These are phyloP conservation scores for Boletus huronensis DNA, from an alignment of 768 basidiomycete genomes.

Conservation along the genomic window DNA sequence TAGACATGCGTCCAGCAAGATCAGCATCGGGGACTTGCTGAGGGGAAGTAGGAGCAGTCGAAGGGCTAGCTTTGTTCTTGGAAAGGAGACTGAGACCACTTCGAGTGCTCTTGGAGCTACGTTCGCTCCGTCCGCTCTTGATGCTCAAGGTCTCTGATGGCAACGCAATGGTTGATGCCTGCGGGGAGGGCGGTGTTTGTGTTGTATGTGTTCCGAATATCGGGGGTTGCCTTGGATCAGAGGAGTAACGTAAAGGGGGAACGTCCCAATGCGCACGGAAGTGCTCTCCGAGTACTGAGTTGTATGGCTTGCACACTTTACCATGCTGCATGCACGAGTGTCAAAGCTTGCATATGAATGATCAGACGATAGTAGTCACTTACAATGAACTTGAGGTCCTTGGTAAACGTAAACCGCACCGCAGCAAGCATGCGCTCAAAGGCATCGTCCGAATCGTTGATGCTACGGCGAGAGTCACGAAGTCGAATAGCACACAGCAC, in stretches of 20 bases:
- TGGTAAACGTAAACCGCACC: slow-evolving; percentile 83
- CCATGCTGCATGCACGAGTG: slow-evolving; percentile 55
- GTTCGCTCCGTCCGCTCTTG: slow-evolving; percentile 44
- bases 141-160: slow-evolving; percentile 51
- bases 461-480: slow-evolving; percentile 42
- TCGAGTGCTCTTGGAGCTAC: slow-evolving; percentile 57
- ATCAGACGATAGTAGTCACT: slow-evolving; percentile 27
- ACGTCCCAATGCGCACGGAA: slow-evolving; percentile 89
- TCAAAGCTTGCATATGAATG: not conserved
- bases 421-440: slow-evolving; percentile 94
- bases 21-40: slow-evolving; percentile 38
- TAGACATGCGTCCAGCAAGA: slow-evolving; percentile 55
- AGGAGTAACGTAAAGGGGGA: slow-evolving; percentile 52
- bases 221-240: slow-evolving; percentile 45
- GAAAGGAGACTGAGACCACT: slow-evolving; percentile 57
- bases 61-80: slow-evolving; percentile 38
- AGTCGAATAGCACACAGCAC: not conserved
- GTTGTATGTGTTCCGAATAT: slow-evolving; percentile 42
- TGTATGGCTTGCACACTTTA: slow-evolving; percentile 92
- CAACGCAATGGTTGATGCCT: slow-evolving; percentile 18
- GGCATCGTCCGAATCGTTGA: slow-evolving; percentile 90
- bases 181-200: slow-evolving; percentile 24
- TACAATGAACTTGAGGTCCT: slow-evolving; percentile 91
- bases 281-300: slow-evolving; percentile 83
- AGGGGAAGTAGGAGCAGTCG: slow-evolving; percentile 44